These are phyloP conservation scores for Colletotrichum tropicale DNA, from an alignment of 2,329 filamentous ascomycete genomes.

Conservation along the genomic window DNA sequence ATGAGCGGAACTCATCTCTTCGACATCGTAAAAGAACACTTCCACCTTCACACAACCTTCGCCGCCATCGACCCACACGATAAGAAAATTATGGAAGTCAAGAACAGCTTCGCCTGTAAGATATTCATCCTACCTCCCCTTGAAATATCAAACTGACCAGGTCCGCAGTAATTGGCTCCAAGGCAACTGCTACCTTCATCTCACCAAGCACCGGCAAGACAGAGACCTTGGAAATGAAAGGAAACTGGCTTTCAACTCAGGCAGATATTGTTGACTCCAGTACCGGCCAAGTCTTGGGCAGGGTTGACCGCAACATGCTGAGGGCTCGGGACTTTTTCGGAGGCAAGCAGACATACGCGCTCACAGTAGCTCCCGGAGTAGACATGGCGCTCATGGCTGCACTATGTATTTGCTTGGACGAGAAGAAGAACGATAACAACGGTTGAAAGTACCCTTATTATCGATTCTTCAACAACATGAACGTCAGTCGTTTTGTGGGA, in stretches of 20 bases:
- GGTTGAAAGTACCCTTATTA: neutral
- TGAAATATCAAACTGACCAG: neutral
- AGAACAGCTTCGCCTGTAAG: slow-evolving; percentile 36
- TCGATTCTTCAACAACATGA: neutral
- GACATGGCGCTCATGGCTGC: slow-evolving; percentile 70
- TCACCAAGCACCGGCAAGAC: slow-evolving; percentile 45
- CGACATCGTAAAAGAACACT: slow-evolving; percentile 58
- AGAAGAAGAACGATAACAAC: slow-evolving; percentile 54
- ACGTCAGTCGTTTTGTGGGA: neutral
- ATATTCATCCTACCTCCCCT: neutral
- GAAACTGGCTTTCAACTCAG: slow-evolving; percentile 61
- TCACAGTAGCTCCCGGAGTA: slow-evolving; percentile 67
- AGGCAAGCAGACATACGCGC: slow-evolving; percentile 68
- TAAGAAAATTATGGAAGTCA: slow-evolving; percentile 58
- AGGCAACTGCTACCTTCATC: slow-evolving; percentile 63
- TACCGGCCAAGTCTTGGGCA: slow-evolving; percentile 56
- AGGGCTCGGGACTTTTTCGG: slow-evolving; percentile 62
- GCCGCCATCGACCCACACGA: slow-evolving; percentile 49
- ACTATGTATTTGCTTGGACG: slow-evolving; percentile 71
- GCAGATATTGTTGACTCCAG: slow-evolving; percentile 62
- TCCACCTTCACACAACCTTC: slow-evolving; percentile 57
- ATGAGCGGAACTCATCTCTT: slow-evolving; percentile 59
- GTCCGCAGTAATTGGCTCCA: slow-evolving; percentile 52
- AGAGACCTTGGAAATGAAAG: slow-evolving; percentile 60
- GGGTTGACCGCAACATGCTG: slow-evolving; percentile 63